Percentiles rank a stretch among this genome's conserved stretches.
Evolutionary conservation across 2,329 filamentous ascomycete species (phyloP).

Genomic region (Neopestalotiopsis sp.): DNA sequence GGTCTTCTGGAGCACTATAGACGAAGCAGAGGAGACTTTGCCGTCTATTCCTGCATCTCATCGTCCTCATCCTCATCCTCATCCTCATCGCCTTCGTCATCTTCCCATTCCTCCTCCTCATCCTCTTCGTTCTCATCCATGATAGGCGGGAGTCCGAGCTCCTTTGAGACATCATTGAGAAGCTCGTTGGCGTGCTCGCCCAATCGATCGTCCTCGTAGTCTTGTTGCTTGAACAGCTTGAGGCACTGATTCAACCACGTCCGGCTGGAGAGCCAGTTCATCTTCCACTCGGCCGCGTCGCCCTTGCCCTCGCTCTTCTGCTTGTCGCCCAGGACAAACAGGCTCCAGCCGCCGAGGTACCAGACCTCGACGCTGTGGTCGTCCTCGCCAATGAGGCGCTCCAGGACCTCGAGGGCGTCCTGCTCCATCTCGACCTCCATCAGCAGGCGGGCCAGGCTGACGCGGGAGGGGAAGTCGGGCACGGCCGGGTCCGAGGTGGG

Average conservation of each 20-base stretch:
- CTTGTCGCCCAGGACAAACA: constrained; percentile 79
- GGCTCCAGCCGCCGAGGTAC: constrained; percentile 95
- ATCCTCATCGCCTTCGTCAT: constrained; percentile 36
- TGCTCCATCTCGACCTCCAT: constrained; percentile 90
- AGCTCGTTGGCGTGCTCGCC: constrained; percentile 78
- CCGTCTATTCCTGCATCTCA: constrained; percentile 56
- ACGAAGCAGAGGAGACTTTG: background rate
- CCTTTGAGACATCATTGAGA: constrained; percentile 64
- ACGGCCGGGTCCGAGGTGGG: constrained; percentile 73
- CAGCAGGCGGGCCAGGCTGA: constrained; percentile 82
- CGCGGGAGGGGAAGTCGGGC: constrained; percentile 84
- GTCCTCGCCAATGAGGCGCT: constrained; percentile 84
- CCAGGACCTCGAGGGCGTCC: constrained; percentile 83
- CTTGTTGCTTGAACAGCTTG: constrained; percentile 75
- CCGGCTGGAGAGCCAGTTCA: constrained; percentile 74
- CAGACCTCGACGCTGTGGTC: constrained; percentile 94
- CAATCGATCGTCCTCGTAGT: constrained; percentile 85
- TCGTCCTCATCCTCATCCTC: constrained; percentile 49
- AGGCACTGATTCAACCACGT: constrained; percentile 85
- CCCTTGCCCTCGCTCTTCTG: constrained; percentile 53
- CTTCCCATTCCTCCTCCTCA: constrained; percentile 51
- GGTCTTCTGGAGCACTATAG: background rate
- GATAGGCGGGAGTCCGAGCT: constrained; percentile 64
- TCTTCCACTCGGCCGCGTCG: constrained; percentile 58
- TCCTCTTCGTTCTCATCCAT: constrained; percentile 62